Conservation (phyloP, 2,329 filamentous ascomycete species). For the Fusarium subtropicale region DNA sequence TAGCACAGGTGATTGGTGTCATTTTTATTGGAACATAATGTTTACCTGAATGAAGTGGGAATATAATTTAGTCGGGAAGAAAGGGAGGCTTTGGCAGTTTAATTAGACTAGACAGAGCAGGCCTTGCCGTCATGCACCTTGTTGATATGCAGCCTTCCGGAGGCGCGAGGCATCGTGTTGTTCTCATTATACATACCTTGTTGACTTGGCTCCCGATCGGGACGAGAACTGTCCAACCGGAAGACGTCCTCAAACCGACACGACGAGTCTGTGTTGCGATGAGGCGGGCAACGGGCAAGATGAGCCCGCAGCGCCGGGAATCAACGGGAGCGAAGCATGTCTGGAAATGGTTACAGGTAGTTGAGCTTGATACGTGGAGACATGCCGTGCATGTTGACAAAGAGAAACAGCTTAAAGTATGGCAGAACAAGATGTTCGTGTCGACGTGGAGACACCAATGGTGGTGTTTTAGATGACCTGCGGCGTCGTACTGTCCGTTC, state of each 20-base stretch:
- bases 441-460: conserved; percentile 12
- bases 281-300: conserved; percentile 32
- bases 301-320: conserved; percentile 41
- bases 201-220: conserved; percentile 37
- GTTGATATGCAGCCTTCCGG: conserved; percentile 37
- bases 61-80: conserved; percentile 24
- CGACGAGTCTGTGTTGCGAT: conserved; percentile 34
- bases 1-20: background rate
- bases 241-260: conserved; percentile 37
- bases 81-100: background rate
- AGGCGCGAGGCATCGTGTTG: conserved; percentile 32
- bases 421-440: background rate
- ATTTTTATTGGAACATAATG: conserved; percentile 7
- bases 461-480: background rate
- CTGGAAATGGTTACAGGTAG: conserved; percentile 17
- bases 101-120: conserved; percentile 3
- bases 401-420: background rate
- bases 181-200: conserved; percentile 23
- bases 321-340: conserved; percentile 36
- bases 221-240: conserved; percentile 42
- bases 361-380: conserved; percentile 22
- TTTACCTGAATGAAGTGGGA: conserved; percentile 13
- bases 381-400: conserved; percentile 19
- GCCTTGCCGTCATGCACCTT: conserved; percentile 13
- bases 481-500: conserved; percentile 9